Percentiles rank a stretch among this genome's conserved stretches.
Evolutionary conservation across 352 stramenopile species (phyloP).

Genomic region (Phytophthora kernoviae): DNA sequence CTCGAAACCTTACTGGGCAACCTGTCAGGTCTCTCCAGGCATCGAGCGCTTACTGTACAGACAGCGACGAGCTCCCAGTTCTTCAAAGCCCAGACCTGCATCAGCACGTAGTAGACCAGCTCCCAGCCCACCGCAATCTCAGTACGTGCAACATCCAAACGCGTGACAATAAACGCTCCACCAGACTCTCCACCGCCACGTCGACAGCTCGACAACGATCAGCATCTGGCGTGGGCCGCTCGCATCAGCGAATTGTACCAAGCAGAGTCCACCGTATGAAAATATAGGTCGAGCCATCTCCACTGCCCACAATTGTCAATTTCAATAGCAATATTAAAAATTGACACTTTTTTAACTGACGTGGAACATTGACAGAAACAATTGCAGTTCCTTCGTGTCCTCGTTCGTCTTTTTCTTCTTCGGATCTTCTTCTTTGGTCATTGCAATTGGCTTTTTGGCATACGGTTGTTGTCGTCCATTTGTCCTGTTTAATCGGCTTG

Average conservation of each 20-base stretch:
- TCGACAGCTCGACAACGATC: slow-evolving; percentile 35
- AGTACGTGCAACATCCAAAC: slow-evolving; percentile 6
- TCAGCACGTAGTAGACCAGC: slow-evolving; percentile 7
- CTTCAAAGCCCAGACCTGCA: not conserved
- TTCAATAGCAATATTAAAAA: not conserved
- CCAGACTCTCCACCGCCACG: slow-evolving; percentile 2
- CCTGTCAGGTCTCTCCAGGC: slow-evolving; percentile 27
- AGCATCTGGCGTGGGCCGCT: slow-evolving; percentile 63
- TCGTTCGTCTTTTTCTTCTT: slow-evolving; percentile 10
- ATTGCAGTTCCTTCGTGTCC: slow-evolving; percentile 59
- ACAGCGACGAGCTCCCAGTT: slow-evolving; percentile 24
- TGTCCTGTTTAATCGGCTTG: not conserved
- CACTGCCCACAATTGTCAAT: not conserved
- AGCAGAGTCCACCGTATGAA: slow-evolving; percentile 8
- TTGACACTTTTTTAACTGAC: slow-evolving; percentile 32
- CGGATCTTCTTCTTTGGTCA: slow-evolving; percentile 2
- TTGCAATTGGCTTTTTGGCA: slow-evolving; percentile 4
- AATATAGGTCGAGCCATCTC: too few relatives aligned
- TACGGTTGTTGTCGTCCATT: slow-evolving; percentile 35
- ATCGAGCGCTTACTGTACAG: slow-evolving; percentile 30
- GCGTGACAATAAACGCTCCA: slow-evolving; percentile 3
- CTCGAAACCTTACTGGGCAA: slow-evolving; percentile 24
- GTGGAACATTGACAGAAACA: slow-evolving; percentile 63
- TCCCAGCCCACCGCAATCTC: not conserved
- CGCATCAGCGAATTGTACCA: slow-evolving; percentile 65